Evolutionary conservation across 2,329 filamentous ascomycete species (phyloP).

Genomic region (Ophiosphaerella narmari): DNA sequence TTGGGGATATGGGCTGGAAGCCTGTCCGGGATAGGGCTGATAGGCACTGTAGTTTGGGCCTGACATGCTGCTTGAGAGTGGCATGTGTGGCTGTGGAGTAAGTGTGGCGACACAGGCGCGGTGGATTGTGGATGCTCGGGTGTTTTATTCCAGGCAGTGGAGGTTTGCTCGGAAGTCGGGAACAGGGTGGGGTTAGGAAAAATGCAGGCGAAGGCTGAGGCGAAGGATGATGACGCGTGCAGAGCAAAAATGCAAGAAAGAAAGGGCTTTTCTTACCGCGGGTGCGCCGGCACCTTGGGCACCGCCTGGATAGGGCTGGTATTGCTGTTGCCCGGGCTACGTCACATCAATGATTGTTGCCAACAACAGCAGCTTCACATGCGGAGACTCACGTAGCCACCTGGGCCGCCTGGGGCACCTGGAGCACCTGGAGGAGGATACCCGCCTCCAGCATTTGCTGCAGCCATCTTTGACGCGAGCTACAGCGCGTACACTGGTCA

Average conservation of each 20-base stretch:
- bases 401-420: constrained; percentile 42
- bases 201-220: constrained; percentile 20
- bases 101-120: constrained; percentile 11
- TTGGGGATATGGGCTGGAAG: constrained; percentile 31
- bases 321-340: constrained; percentile 55
- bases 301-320: constrained; percentile 60
- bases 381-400: constrained; percentile 58
- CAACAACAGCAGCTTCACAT: constrained; percentile 9
- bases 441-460: constrained; percentile 43
- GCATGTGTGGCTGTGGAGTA: constrained; percentile 28
- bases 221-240: constrained; percentile 35
- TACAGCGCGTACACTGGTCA: constrained; percentile 33
- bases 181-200: constrained; percentile 26
- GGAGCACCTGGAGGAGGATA: constrained; percentile 38
- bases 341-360: constrained; percentile 26
- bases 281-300: constrained; percentile 52
- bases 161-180: constrained; percentile 32
- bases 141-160: constrained; percentile 12
- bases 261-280: constrained; percentile 41
- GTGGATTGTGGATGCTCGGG: neutral
- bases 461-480: constrained; percentile 55
- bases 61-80: constrained; percentile 36
- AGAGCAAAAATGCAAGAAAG: constrained; percentile 30
- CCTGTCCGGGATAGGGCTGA: constrained; percentile 31
- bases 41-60: constrained; percentile 33